Conservation (phyloP, 1,284 basidiomycete species). For the Ustilago cynodontis region DNA sequence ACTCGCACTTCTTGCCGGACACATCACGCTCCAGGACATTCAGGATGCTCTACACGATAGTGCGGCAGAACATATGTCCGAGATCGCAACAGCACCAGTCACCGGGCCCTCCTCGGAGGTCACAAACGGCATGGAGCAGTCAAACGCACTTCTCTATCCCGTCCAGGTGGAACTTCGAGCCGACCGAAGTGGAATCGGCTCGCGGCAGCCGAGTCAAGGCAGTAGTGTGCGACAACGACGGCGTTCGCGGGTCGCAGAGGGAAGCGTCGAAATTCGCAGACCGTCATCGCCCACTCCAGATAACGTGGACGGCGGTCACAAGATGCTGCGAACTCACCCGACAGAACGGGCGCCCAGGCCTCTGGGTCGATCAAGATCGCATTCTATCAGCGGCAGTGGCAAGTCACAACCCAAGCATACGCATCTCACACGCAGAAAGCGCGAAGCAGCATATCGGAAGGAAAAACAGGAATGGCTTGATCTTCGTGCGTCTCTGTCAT, state of each 20-base stretch:
- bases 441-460: slow-evolving; percentile 27
- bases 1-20: slow-evolving; percentile 19
- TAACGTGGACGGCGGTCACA: background rate
- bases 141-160: slow-evolving; percentile 22
- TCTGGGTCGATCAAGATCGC: slow-evolving; percentile 1
- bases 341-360: slow-evolving; percentile 7
- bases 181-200: slow-evolving; percentile 20
- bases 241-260: slow-evolving; percentile 23
- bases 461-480: slow-evolving; percentile 37
- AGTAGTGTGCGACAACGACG: background rate
- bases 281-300: slow-evolving; percentile 11
- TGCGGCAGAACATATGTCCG: background rate
- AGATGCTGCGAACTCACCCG: slow-evolving; percentile 6
- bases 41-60: slow-evolving; percentile 9
- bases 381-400: background rate
- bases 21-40: slow-evolving; percentile 19
- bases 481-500: slow-evolving; percentile 32
- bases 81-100: background rate
- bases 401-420: slow-evolving; percentile 1
- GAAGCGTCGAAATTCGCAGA: slow-evolving; percentile 24
- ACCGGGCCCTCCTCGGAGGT: background rate
- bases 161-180: slow-evolving; percentile 29
- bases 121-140: background rate
- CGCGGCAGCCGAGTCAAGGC: background rate
- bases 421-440: slow-evolving; percentile 15